These are phyloP conservation scores for Populus tomentosa DNA, from an alignment of 441 rosid genomes.

Conservation along the genomic window DNA sequence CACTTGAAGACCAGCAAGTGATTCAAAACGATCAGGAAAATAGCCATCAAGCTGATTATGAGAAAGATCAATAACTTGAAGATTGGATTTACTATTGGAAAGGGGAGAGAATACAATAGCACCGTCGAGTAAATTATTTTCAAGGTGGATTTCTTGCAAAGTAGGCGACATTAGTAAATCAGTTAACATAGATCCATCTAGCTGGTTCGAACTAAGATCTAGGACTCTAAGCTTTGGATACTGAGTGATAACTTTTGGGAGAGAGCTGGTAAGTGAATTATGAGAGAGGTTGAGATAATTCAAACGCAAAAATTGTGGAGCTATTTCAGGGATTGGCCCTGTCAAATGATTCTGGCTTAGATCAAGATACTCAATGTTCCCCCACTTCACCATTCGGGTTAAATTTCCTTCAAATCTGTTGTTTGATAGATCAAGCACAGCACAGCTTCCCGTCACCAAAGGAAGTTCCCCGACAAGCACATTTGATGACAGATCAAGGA, in stretches of 20 bases:
- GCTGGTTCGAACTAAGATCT: conserved; percentile 76
- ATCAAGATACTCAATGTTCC: conserved; percentile 76
- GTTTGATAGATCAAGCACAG: conserved; percentile 80
- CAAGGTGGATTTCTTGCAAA: conserved; percentile 73
- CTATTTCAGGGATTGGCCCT: conserved; percentile 74
- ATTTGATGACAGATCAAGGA: conserved; percentile 82
- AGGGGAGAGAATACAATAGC: conserved; percentile 50
- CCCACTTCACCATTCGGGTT: conserved; percentile 76
- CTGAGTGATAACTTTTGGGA: conserved; percentile 57
- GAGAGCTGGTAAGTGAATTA: conserved; percentile 63
- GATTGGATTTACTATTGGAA: conserved; percentile 35
- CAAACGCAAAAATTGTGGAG: conserved; percentile 79
- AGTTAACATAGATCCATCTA: conserved; percentile 62
- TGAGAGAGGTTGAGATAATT: conserved; percentile 85
- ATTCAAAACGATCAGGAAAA: conserved; percentile 65
- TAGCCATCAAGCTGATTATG: conserved; percentile 62
- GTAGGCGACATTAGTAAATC: conserved; percentile 60
- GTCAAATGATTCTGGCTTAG: conserved; percentile 74
- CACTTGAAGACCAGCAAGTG: conserved; percentile 59
- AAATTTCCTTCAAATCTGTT: conserved; percentile 82
- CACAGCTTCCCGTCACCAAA: conserved; percentile 72
- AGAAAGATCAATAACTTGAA: conserved; percentile 78
- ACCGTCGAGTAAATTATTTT: conserved; percentile 60
- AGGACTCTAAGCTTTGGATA: conserved; percentile 82
- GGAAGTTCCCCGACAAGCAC: conserved; percentile 83